A percentile compares a stretch with the other conserved stretches of the same genome.
Conservation (phyloP, 2,329 filamentous ascomycete genomes). For the Scortechinia acanthostroma region DNA sequence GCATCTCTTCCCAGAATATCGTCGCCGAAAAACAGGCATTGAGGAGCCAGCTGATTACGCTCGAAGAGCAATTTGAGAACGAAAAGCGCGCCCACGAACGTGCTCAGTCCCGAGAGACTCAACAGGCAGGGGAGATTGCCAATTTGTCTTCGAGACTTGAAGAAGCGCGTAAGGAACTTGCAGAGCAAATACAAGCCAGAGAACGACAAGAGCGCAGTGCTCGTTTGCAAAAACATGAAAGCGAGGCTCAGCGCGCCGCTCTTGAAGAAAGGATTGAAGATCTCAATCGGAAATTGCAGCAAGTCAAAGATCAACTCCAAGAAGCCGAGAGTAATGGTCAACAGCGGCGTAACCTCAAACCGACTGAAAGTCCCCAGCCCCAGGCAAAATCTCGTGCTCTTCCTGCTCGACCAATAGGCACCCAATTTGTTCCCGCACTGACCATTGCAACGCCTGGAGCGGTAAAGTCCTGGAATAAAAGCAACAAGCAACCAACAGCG, state of each 20-base stretch:
- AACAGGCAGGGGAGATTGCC: slow-evolving; percentile 16
- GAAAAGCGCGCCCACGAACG: slow-evolving; percentile 67
- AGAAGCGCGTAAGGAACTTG: slow-evolving; percentile 19
- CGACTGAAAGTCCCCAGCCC: not conserved
- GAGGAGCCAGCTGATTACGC: slow-evolving; percentile 68
- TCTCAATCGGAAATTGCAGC: slow-evolving; percentile 61
- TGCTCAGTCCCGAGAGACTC: slow-evolving; percentile 28
- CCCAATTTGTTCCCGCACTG: not conserved
- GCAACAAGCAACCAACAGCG: slow-evolving; percentile 49
- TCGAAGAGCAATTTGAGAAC: slow-evolving; percentile 77
- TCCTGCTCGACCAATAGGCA: not conserved
- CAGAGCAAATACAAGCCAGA: slow-evolving; percentile 33
- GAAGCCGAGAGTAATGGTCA: slow-evolving; percentile 16
- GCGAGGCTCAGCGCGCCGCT: slow-evolving; percentile 52
- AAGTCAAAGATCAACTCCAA: slow-evolving; percentile 32
- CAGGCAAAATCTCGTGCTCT: not conserved
- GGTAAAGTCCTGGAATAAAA: slow-evolving; percentile 29
- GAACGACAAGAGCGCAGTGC: slow-evolving; percentile 34
- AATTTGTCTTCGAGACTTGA: slow-evolving; percentile 4
- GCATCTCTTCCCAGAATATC: slow-evolving; percentile 54
- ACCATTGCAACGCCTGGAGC: slow-evolving; percentile 6
- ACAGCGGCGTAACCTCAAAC: slow-evolving; percentile 1
- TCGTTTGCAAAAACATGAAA: slow-evolving; percentile 49
- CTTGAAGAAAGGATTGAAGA: slow-evolving; percentile 67
- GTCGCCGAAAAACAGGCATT: slow-evolving; percentile 74